Evolutionary conservation across 768 basidiomycete genomes (phyloP).

Genomic region (Kwoniella dejecticola): DNA sequence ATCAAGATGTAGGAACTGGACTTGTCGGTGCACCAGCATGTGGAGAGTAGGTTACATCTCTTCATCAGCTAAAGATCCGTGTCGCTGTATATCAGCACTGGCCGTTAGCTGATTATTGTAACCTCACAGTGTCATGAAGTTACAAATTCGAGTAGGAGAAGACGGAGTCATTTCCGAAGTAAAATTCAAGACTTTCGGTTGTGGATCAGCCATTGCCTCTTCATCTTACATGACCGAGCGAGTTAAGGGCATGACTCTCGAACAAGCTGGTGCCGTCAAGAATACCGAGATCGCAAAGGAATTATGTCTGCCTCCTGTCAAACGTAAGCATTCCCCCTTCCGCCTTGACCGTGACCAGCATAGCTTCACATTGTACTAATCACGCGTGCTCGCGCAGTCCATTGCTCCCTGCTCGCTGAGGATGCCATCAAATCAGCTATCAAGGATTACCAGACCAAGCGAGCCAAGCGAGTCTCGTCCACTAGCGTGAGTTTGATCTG

Average conservation of each 20-base stretch:
- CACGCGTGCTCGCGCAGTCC: constrained; percentile 37
- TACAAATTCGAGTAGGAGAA: constrained; percentile 96
- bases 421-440: constrained; percentile 98
- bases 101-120: background rate
- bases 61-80: background rate
- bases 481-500: constrained; percentile 55
- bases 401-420: constrained; percentile 80
- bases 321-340: constrained; percentile 57
- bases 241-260: constrained; percentile 88
- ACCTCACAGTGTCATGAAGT: constrained; percentile 78
- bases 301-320: constrained; percentile 90
- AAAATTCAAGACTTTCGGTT: constrained; percentile 99
- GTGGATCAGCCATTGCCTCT: constrained; percentile 90
- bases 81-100: background rate
- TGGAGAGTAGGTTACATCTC: constrained; percentile 65
- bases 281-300: constrained; percentile 99
- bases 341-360: no score
- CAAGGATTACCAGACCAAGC: constrained; percentile 89
- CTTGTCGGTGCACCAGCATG: constrained; percentile 97
- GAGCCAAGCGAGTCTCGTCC: constrained; percentile 58
- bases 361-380: no score
- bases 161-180: constrained; percentile 88
- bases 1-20: constrained; percentile 90
- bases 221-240: constrained; percentile 99
- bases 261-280: constrained; percentile 93